Conservation (phyloP, 2,329 filamentous ascomycete species). For the Penicillium italicum region DNA sequence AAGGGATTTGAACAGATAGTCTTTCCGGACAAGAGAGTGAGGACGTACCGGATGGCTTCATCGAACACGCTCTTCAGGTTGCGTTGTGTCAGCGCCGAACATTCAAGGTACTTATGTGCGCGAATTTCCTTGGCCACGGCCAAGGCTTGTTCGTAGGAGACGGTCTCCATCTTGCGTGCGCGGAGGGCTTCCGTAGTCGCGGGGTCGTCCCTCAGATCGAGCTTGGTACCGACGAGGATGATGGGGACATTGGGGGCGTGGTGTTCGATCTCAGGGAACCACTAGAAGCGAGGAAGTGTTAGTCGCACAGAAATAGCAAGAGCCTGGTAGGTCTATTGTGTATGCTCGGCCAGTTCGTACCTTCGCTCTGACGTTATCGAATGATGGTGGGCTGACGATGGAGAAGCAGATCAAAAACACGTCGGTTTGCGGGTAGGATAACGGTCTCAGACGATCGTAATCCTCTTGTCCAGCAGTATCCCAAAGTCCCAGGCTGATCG, state of each 20-base stretch:
- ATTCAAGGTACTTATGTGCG: conserved; percentile 96
- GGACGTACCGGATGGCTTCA: conserved; percentile 86
- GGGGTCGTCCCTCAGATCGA: conserved; percentile 88
- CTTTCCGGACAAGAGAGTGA: background rate
- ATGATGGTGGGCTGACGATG: conserved; percentile 94
- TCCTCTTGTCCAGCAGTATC: conserved; percentile 99
- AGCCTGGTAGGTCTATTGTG: background rate
- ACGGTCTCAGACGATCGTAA: conserved; percentile 89
- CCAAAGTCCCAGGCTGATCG: conserved; percentile 94
- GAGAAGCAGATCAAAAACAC: conserved; percentile 99
- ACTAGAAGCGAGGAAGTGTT: conserved; percentile 52
- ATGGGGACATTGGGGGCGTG: conserved; percentile 94
- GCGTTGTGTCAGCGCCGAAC: conserved; percentile 91
- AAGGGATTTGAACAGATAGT: background rate
- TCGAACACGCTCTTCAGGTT: conserved; percentile 99
- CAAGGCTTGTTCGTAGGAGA: conserved; percentile 88
- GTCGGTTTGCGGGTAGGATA: conserved; percentile 97
- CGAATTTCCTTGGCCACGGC: conserved; percentile 88
- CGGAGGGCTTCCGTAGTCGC: conserved; percentile 76
- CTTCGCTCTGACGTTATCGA: conserved; percentile 99
- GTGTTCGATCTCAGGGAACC: conserved; percentile 96
- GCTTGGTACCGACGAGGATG: conserved; percentile 94
- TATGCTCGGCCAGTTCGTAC: conserved; percentile 47
- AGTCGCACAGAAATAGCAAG: conserved; percentile 1
- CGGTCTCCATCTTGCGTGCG: conserved; percentile 94